A percentile compares a stretch with the other conserved stretches of the same genome.
Evolutionary conservation across 441 rosid genomes (phyloP).

Genomic region (Euphorbia celastroides): DNA sequence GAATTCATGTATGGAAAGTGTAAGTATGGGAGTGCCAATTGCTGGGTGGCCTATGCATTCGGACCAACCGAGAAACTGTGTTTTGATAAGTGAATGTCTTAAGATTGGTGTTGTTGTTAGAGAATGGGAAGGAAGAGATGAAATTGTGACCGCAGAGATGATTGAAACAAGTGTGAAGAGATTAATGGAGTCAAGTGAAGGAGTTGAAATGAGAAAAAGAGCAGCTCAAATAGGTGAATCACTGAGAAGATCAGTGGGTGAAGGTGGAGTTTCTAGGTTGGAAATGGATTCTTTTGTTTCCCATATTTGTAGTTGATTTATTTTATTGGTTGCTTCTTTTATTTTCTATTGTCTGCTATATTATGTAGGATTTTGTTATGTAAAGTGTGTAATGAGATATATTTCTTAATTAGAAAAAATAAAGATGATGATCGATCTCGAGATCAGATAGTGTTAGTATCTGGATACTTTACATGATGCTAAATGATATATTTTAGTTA

Average conservation of each 20-base stretch:
- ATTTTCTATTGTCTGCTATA: too few relatives aligned
- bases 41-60: constrained; percentile 64
- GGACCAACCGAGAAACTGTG: constrained; percentile 49
- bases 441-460: too few relatives aligned
- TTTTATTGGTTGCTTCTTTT: too few relatives aligned
- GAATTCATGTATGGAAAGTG: constrained; percentile 67
- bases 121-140: constrained; percentile 30
- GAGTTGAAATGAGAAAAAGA: constrained; percentile 37
- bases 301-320: constrained; percentile 28
- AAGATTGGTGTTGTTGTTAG: constrained; percentile 30
- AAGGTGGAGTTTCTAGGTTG: constrained; percentile 37
- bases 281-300: constrained; percentile 46
- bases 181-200: constrained; percentile 45
- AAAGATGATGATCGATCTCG: too few relatives aligned
- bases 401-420: too few relatives aligned
- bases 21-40: constrained; percentile 49
- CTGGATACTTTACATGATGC: too few relatives aligned
- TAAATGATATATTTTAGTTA: too few relatives aligned
- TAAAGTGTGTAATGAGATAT: too few relatives aligned
- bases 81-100: constrained; percentile 35
- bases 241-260: constrained; percentile 24
- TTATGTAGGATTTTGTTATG: too few relatives aligned
- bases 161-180: constrained; percentile 29
- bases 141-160: constrained; percentile 16
- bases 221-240: constrained; percentile 29